A percentile compares a stretch with the other conserved stretches of the same genome.
Conservation (phyloP, 2,329 filamentous ascomycete genomes). For the Talaromyces rugulosus region DNA sequence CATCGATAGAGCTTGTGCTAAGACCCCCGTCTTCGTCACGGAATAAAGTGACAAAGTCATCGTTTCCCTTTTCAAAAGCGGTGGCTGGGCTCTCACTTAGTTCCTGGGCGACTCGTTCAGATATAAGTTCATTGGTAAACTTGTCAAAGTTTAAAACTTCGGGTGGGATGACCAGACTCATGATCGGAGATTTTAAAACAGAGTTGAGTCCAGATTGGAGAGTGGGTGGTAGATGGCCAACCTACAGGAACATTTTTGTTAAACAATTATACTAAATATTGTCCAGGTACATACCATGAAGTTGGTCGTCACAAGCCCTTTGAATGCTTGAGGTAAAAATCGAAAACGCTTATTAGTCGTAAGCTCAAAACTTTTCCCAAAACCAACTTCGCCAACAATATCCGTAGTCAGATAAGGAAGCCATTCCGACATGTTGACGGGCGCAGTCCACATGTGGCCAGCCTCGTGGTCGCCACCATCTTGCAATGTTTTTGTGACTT, state of each 20-base stretch:
- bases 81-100: not conserved
- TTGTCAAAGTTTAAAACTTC: not conserved
- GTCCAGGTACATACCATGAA: not conserved
- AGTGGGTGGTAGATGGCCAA: not conserved
- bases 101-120: not conserved
- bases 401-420: slow-evolving; percentile 9
- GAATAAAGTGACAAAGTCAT: not conserved
- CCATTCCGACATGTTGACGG: slow-evolving; percentile 3
- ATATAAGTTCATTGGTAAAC: not conserved
- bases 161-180: not conserved
- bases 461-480: not conserved
- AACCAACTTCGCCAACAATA: not conserved
- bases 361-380: not conserved
- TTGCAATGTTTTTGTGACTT: not conserved
- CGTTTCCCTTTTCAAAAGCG: not conserved
- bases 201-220: not conserved
- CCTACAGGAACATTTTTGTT: not conserved
- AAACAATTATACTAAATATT: too few relatives aligned
- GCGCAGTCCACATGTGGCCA: not conserved
- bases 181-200: not conserved
- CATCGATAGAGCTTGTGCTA: not conserved
- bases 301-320: not conserved
- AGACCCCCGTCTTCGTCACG: not conserved
- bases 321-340: not conserved
- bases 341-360: not conserved